A percentile compares a stretch with the other conserved stretches of the same genome.
Conservation (phyloP, 177 flowering plant genomes). For the Vitis hybrid region DNA sequence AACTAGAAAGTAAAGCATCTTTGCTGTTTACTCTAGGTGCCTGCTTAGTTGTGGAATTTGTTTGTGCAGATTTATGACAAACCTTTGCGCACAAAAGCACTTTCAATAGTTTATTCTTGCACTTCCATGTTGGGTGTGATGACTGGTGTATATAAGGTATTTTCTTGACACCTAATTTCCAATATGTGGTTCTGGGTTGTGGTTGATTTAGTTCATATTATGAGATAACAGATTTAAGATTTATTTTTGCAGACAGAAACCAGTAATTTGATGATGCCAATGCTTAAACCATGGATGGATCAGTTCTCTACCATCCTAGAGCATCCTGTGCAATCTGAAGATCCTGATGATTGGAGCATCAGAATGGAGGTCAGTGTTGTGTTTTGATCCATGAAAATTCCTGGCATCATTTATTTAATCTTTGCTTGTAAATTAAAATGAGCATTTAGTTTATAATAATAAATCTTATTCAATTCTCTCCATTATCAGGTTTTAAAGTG, state of each 20-base stretch:
- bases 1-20: neutral
- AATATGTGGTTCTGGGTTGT: slow-evolving; percentile 2
- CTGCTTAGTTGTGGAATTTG: neutral
- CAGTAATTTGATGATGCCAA: slow-evolving; percentile 47
- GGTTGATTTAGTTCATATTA: slow-evolving; percentile 1
- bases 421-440: neutral
- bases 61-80: slow-evolving; percentile 69
- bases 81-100: slow-evolving; percentile 66
- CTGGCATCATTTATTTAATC: neutral
- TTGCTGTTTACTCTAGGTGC: neutral
- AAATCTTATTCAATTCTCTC: slow-evolving; percentile 3
- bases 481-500: slow-evolving; percentile 80
- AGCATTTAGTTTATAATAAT: neutral
- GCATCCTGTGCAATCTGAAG: slow-evolving; percentile 68
- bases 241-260: slow-evolving; percentile 67
- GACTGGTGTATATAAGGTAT: slow-evolving; percentile 89
- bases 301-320: slow-evolving; percentile 62
- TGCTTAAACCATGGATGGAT: slow-evolving; percentile 84
- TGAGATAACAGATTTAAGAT: slow-evolving; percentile 18
- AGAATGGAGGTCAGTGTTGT: slow-evolving; percentile 75
- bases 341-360: slow-evolving; percentile 94
- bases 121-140: slow-evolving; percentile 72
- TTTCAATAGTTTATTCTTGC: slow-evolving; percentile 77
- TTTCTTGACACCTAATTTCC: slow-evolving; percentile 4
- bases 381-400: neutral